phyloP scores from a whole-genome alignment of 192 early-diverging fungal genomes.

The Coemansia pectinata region DNA sequence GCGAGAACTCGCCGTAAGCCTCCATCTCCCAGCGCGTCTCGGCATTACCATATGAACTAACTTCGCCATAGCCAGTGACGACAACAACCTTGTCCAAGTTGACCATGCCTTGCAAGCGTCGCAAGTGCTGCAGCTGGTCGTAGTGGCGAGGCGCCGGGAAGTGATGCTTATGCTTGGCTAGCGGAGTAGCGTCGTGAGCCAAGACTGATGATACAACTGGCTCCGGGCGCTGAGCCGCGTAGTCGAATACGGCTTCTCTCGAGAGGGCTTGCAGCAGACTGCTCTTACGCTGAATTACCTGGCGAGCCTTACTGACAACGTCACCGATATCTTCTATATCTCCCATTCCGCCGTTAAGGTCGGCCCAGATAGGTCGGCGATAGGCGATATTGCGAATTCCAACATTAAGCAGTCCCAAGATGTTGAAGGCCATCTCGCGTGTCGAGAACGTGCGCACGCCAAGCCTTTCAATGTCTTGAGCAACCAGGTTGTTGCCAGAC shows the following conservation, averaged over 20 bases:
- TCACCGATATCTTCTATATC: conserved; percentile 53
- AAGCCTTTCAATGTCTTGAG: conserved; percentile 81
- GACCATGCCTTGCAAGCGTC: conserved; percentile 70
- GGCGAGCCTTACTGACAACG: neutral
- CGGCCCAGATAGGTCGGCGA: conserved; percentile 82
- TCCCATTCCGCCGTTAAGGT: conserved; percentile 83
- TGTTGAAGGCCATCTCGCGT: conserved; percentile 94
- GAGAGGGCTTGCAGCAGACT: neutral
- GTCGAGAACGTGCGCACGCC: conserved; percentile 92
- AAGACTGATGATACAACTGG: neutral
- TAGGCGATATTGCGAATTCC: conserved; percentile 71
- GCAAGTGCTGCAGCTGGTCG: conserved; percentile 66
- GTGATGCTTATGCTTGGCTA: conserved; percentile 85
- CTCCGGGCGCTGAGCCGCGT: neutral
- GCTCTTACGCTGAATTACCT: neutral
- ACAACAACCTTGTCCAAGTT: conserved; percentile 91
- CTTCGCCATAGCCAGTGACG: conserved; percentile 89
- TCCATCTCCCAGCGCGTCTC: conserved; percentile 98
- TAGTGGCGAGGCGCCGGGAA: conserved; percentile 74
- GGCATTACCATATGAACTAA: conserved; percentile 86
- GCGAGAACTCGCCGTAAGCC: conserved; percentile 61
- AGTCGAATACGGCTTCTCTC: neutral
- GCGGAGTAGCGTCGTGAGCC: conserved; percentile 48
- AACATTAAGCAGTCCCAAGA: conserved; percentile 83
- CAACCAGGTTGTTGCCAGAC: conserved; percentile 84